phyloP scores from a whole-genome alignment of 2,329 filamentous ascomycete genomes.

The Zasmidium angulare region DNA sequence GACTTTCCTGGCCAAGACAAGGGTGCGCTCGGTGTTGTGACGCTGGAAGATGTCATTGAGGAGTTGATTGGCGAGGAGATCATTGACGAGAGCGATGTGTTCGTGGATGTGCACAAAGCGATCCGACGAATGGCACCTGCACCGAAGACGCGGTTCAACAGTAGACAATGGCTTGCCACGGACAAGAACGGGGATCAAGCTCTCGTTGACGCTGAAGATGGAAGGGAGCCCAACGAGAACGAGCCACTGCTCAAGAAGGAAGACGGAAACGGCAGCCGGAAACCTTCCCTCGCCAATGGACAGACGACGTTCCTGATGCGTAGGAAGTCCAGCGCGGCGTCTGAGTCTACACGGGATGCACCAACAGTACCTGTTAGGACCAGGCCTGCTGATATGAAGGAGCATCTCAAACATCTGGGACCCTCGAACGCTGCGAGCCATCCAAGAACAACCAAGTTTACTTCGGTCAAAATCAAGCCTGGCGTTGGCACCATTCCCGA shows the following conservation, averaged over 20 bases:
- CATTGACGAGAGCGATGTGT: constrained; percentile 97
- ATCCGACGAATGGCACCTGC: constrained; percentile 86
- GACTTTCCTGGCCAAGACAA: constrained; percentile 86
- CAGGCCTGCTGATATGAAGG: constrained; percentile 55
- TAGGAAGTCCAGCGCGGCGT: constrained; percentile 45
- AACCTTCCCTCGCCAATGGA: constrained; percentile 37
- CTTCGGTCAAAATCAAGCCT: constrained; percentile 66
- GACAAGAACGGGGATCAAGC: constrained; percentile 11
- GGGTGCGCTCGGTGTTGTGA: constrained; percentile 90
- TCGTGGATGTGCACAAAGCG: constrained; percentile 96
- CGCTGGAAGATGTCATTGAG: constrained; percentile 96
- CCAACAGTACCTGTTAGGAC: constrained; percentile 45
- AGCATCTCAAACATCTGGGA: constrained; percentile 63
- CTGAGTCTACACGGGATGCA: constrained; percentile 28
- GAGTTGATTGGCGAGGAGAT: constrained; percentile 99
- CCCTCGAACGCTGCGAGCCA: constrained; percentile 63
- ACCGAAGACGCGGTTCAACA: constrained; percentile 60
- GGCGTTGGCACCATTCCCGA: constrained; percentile 48
- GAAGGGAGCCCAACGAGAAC: constrained; percentile 27
- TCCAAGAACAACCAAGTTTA: constrained; percentile 61
- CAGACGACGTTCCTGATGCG: constrained; percentile 45
- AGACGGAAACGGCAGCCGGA: constrained; percentile 21
- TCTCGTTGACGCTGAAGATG: constrained; percentile 22
- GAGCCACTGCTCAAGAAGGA: constrained; percentile 31
- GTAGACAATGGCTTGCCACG: constrained; percentile 14